Evolutionary conservation across 371 early-diverging fungal species (phyloP).

Genomic region (Rhizopus microsporus): DNA sequence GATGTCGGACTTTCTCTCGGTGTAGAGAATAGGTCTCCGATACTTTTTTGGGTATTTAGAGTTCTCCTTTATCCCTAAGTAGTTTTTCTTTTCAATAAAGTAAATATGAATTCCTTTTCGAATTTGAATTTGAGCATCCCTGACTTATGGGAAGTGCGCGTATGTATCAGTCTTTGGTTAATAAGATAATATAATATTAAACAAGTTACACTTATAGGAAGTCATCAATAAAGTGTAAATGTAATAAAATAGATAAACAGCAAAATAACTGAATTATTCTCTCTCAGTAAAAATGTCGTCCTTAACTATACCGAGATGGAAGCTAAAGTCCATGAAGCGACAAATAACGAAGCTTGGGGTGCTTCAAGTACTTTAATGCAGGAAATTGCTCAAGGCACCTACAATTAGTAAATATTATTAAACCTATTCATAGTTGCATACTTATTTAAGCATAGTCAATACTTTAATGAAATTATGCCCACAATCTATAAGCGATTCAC

Average conservation of each 20-base stretch:
- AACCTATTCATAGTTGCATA: not conserved
- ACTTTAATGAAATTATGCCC: slow-evolving; percentile 93
- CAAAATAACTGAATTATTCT: not conserved
- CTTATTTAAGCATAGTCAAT: slow-evolving; percentile 54
- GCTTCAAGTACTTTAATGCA: slow-evolving; percentile 90
- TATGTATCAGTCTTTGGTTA: slow-evolving; percentile 12
- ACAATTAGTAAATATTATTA: slow-evolving; percentile 64
- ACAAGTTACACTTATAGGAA: slow-evolving; percentile 35
- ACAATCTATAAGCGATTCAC: slow-evolving; percentile 84
- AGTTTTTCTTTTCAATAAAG: not conserved
- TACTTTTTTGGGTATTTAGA: too few relatives aligned
- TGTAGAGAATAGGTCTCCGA: too few relatives aligned
- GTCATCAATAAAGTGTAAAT: slow-evolving; percentile 70
- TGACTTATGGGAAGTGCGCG: slow-evolving; percentile 59
- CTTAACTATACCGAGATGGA: slow-evolving; percentile 88
- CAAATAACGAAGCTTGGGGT: slow-evolving; percentile 89
- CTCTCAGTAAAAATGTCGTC: slow-evolving; percentile 67
- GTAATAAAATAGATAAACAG: not conserved
- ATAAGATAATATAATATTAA: not conserved
- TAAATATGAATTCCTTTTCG: slow-evolving; percentile 41
- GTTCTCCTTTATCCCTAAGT: not conserved
- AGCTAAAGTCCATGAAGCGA: slow-evolving; percentile 85
- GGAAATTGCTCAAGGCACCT: slow-evolving; percentile 85
- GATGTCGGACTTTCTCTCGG: too few relatives aligned
- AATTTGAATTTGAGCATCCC: slow-evolving; percentile 43